These are phyloP conservation scores for Solanum chacoense DNA, from an alignment of 305 asterid species.

Conservation along the genomic window DNA sequence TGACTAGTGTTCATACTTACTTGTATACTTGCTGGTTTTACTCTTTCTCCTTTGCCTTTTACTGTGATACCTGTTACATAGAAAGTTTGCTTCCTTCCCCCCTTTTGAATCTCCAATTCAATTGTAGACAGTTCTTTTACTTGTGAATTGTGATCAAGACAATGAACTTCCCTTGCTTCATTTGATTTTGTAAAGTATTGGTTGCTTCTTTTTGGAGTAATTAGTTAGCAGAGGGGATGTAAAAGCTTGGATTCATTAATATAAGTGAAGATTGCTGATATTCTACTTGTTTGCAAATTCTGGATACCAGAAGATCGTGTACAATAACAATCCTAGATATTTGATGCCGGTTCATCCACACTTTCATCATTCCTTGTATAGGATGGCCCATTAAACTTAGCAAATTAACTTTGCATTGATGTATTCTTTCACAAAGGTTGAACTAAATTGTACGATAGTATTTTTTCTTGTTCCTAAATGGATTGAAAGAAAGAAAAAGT, in stretches of 20 bases:
- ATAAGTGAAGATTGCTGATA: background rate
- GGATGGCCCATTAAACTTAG: background rate
- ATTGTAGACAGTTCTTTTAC: background rate
- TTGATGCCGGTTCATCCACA: background rate
- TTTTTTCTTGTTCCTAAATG: background rate
- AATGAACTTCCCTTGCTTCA: background rate
- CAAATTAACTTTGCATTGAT: background rate
- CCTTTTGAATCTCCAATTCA: background rate
- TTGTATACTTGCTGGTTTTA: background rate
- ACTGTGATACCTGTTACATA: background rate
- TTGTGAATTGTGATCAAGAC: background rate
- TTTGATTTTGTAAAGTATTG: background rate
- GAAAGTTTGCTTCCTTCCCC: background rate
- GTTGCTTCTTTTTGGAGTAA: background rate
- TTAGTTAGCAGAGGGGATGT: background rate
- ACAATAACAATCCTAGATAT: background rate
- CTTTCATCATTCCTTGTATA: background rate
- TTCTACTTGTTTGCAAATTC: background rate
- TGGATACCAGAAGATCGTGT: background rate
- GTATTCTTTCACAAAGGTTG: background rate
- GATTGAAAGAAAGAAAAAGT: background rate
- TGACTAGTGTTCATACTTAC: background rate
- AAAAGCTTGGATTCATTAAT: background rate
- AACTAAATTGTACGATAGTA: background rate
- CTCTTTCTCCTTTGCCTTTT: background rate